Conservation (phyloP, 2,329 filamentous ascomycete species). For the Xylariaceae sp. region DNA sequence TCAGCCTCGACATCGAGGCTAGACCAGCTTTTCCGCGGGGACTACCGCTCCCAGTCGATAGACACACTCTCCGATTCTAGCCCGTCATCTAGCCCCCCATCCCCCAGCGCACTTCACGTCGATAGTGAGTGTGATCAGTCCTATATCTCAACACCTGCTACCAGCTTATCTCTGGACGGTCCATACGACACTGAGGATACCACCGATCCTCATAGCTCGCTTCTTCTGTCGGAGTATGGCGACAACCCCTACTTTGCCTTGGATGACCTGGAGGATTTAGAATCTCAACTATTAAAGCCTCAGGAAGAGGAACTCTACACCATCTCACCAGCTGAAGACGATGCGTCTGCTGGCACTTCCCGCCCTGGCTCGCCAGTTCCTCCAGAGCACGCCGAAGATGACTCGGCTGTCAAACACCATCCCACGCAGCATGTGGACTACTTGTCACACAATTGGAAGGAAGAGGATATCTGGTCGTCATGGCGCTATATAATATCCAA, state of each 20-base stretch:
- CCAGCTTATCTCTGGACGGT: constrained; percentile 57
- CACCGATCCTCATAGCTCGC: constrained; percentile 45
- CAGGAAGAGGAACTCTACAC: constrained; percentile 45
- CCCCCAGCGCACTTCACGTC: constrained; percentile 46
- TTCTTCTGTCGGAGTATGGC: constrained; percentile 43
- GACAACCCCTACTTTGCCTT: constrained; percentile 44
- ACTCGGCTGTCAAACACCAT: constrained; percentile 66
- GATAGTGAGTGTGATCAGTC: constrained; percentile 51
- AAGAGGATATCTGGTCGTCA: constrained; percentile 96
- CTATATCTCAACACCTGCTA: constrained; percentile 57
- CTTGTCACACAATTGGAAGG: constrained; percentile 84
- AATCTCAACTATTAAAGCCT: constrained; percentile 45
- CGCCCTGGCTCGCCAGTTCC: constrained; percentile 54
- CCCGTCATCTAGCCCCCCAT: constrained; percentile 52
- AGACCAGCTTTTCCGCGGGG: constrained; percentile 42
- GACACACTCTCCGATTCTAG: constrained; percentile 40
- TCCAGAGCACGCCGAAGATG: constrained; percentile 65
- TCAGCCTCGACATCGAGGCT: constrained; percentile 44
- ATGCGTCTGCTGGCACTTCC: constrained; percentile 46
- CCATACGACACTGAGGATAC: constrained; percentile 45
- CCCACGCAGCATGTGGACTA: constrained; percentile 93
- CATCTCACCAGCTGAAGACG: constrained; percentile 51
- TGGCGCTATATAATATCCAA: constrained; percentile 90
- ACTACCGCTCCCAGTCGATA: constrained; percentile 35
- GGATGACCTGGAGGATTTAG: constrained; percentile 39